phyloP scores from a whole-genome alignment of 306 rosid species.

The Erythrophleum fordii region DNA sequence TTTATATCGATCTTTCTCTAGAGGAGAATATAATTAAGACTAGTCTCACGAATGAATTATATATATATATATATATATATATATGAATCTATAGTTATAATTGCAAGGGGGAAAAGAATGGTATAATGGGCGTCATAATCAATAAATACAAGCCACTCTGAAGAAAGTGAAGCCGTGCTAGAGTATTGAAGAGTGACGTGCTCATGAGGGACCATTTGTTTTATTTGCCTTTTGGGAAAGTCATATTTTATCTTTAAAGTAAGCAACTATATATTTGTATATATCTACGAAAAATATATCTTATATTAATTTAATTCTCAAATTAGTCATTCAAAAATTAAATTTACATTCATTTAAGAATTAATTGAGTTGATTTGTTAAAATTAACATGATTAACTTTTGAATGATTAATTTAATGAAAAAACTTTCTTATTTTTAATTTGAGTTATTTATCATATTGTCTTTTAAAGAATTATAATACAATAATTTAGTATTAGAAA shows the following conservation, averaged over 20 bases:
- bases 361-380: no score
- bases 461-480: no score
- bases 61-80: no score
- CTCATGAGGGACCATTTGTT: constrained; percentile 11
- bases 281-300: background rate
- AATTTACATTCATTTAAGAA: background rate
- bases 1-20: background rate
- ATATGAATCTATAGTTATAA: background rate
- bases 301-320: background rate
- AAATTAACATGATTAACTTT: background rate
- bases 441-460: background rate
- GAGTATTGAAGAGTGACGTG: constrained; percentile 29
- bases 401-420: background rate
- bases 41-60: background rate
- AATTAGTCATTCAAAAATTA: background rate
- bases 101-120: background rate
- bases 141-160: constrained; percentile 12
- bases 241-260: background rate
- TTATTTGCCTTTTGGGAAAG: background rate
- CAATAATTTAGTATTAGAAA: no score
- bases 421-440: background rate
- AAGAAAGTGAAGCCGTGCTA: constrained; percentile 36
- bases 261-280: background rate
- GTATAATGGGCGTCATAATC: constrained; percentile 39
- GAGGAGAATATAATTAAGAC: background rate